Base-by-base conservation (phyloP, 2,329 filamentous ascomycete species). In the Sporothrix variecibatus region DNA sequence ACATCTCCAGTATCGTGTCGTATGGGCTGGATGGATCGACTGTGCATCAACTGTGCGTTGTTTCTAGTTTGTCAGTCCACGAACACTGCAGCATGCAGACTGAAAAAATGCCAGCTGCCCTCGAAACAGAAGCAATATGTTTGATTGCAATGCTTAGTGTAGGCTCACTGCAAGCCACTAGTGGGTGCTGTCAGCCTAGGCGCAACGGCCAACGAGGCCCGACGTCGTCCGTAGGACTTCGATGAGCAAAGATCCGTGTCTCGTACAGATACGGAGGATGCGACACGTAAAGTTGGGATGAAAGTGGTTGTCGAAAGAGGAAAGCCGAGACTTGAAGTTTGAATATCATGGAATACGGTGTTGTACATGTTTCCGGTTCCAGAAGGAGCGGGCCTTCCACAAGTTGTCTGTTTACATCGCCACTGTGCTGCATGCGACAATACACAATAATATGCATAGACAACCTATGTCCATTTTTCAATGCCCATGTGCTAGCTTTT, bases 101-200 rank as follows among this genome's bases (percentile, higher is more conserved):
- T 56, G 23, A 2, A 56, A 56, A 20, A 38, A 7, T 49, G 64
- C 40, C 40, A 51, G 43, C 43, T 34, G 7, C 23, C 40, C 34
- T 34, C 12, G 8, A 20, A 43, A 26, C 38, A 34, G 53, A 3
- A 38, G 38, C 56, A n/a, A 15, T 49, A 34, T 49, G 38, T 64
- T 64, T 64, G 40, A 72, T 72, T 64, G 43, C 58, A n/a, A 2
- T 7, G 40, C 17, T 51, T 73, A 73, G 72, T 73, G 67, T 56
- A 70, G 72, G 72, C 72, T 71, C 28, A 73, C 58, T 71, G 38
- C n/a, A 56, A 70, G 64, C 43, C 72, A 73, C 62, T 64, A 70
- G 20, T 26, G 34, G 56, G 28, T 26, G 26, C 46, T 38, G 12
- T 71, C 67, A 71, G 72, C 72, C 72, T 49, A 60, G 72, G 68